Evolutionary conservation across 768 basidiomycete species (phyloP), one percentile per base, ranked within the genome.

Genomic region (Serendipita sp.): DNA sequence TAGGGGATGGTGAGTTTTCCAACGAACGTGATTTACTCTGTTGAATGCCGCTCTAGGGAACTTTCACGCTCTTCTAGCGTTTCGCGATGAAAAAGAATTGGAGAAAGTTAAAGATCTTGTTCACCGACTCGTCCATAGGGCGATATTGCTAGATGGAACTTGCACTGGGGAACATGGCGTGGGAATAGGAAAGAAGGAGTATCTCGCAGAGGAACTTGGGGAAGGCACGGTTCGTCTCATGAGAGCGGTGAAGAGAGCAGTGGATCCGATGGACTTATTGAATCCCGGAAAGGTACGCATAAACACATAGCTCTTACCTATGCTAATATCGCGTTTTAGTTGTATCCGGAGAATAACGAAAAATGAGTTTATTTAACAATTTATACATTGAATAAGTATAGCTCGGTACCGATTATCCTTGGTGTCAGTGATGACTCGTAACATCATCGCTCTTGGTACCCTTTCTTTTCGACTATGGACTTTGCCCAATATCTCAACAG

Each of bases 101-200:
- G 72, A 78, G 63, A 71, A 70, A 3, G 83, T 82, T 1, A 77
- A 77, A 47, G 76, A 78, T 28, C 83, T 84, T 3, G 86, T 88
- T 32, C 85, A 88, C 70, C 79, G 87, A 47, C 78, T 89, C 56
- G 80, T 89, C 4, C 77, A 83, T 67, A 80, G 86, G n/a, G 88
- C 88, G 3, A 77, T 90, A 44, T 76, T 78, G 13, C 75, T 89
- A 64, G 88, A 89, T 67, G 88, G 88, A 51, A 89, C 88, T 18
- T 89, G 88, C 86, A 89, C 87, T 2, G 89, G 89, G 7, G 90
- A 93, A 72, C 91, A 93, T 72, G 91, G 91, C 0, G 86, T 93
- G 13, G 91, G 91, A 0, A 74, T 92, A 4, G 91, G 91, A 8
- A 93, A 93, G 76, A 86, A 83, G 69, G 82, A 87, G 70, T 95